phyloP scores from a whole-genome alignment of 805 yeast species.

The Barnettozyma botsteinii region DNA sequence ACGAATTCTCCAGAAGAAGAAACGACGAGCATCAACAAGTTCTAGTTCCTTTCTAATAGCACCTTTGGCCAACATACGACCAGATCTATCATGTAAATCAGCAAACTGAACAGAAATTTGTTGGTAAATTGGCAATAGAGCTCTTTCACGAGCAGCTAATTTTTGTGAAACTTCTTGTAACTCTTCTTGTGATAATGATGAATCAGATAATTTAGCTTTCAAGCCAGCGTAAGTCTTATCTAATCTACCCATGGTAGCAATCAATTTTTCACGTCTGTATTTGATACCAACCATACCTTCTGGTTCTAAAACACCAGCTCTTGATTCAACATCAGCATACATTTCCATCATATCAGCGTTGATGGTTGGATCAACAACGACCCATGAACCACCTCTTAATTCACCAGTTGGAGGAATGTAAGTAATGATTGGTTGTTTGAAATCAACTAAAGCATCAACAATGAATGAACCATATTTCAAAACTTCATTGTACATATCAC shows the following conservation, averaged over 20 bases:
- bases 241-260: slow-evolving; percentile 86
- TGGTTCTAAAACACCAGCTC: slow-evolving; percentile 98
- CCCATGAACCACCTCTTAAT: slow-evolving; percentile 99
- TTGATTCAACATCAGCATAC: slow-evolving; percentile 93
- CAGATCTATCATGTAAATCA: slow-evolving; percentile 95
- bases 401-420: slow-evolving; percentile 99
- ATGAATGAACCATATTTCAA: slow-evolving; percentile 94
- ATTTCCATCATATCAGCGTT: slow-evolving; percentile 97
- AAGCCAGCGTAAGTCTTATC: slow-evolving; percentile 70
- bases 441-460: slow-evolving; percentile 94
- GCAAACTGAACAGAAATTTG: slow-evolving; percentile 96
- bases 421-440: slow-evolving; percentile 93
- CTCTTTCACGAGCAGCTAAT: slow-evolving; percentile 72
- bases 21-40: slow-evolving; percentile 87
- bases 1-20: slow-evolving; percentile 98
- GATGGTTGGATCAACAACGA: slow-evolving; percentile 97
- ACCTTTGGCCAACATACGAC: slow-evolving; percentile 95
- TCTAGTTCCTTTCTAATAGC: slow-evolving; percentile 78
- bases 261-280: slow-evolving; percentile 87
- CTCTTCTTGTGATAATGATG: slow-evolving; percentile 55
- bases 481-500: slow-evolving; percentile 98
- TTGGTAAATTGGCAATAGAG: slow-evolving; percentile 78
- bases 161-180: slow-evolving; percentile 58
- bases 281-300: slow-evolving; percentile 99
- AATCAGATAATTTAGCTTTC: slow-evolving; percentile 52